Evolutionary conservation across 2,329 filamentous ascomycete species (phyloP), one percentile per base, ranked within the genome.

Genomic region (Diaporthe nobilis): DNA sequence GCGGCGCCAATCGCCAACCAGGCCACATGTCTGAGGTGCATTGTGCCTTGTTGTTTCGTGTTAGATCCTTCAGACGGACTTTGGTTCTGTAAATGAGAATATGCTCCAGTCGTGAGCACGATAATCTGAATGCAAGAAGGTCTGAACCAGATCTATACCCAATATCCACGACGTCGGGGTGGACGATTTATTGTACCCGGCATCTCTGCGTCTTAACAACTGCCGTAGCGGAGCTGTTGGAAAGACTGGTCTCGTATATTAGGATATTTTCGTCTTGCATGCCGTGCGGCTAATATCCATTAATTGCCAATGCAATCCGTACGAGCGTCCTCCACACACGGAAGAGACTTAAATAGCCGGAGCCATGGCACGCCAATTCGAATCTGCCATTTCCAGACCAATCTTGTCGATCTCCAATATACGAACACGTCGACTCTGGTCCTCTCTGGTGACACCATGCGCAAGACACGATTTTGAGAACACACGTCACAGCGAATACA

Each of bases 1-100:
- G 34, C 79, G 53, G 76, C 81, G 71, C 79, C 75, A 72, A 80
- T 80, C 68, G 79, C 81, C 72, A 81, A 76, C 76, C 82, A 79
- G 75, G 80, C 78, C 25, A 77, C 75, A 22, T 78, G 76, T 47
- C 78, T 79, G 77, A 80, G 78, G 61, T 55, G 65, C 65, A 70
- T 70, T 13, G 34, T 42, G 57, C 3, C 22, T 65, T 42, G 0
- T 51, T 28, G 6, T 1, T 20, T 20, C 39, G 3, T 25, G 5
- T 10, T n/a, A 17, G 17, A 31, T 28, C n/a, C 17, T 31, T 42
- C 8, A 4, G 15, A 12, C 1, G 13, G 13, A 9, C 34, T 13
- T 13, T 12, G 31, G 49, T 53, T 13, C 15, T 15, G 31, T 8
- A 49, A 28, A 34, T 28, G 34, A 13, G 20, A 15, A 42, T 70